These are phyloP conservation scores for Ulota crispa DNA, from an alignment of 225 moss, liverwort and hornwort species.

Conservation along the genomic window DNA sequence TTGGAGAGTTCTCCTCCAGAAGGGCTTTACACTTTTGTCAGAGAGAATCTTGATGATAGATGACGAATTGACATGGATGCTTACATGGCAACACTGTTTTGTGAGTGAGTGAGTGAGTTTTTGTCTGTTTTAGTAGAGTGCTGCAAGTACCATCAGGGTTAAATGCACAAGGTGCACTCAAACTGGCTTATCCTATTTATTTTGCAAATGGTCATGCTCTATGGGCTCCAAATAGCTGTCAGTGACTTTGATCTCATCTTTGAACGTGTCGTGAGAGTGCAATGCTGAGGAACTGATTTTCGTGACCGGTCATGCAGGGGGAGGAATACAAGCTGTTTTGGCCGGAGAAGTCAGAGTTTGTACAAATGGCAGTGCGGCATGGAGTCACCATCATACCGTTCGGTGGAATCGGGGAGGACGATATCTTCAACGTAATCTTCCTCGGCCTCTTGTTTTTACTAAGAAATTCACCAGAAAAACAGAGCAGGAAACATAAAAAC, in stretches of 20 bases:
- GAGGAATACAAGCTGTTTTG: constrained; percentile 80
- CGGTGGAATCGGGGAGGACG: constrained; percentile 76
- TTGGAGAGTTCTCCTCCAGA: not conserved
- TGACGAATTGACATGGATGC: not conserved
- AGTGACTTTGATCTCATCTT: not conserved
- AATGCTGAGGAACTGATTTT: not conserved
- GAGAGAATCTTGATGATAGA: not conserved
- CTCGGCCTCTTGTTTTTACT: not conserved
- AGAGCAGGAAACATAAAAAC: not conserved
- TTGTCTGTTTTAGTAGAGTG: not conserved
- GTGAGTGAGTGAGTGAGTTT: too few relatives aligned
- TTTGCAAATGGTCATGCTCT: too few relatives aligned
- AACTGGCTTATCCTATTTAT: not conserved
- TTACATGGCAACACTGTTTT: not conserved
- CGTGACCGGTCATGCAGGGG: constrained; percentile 43
- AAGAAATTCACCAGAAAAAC: not conserved
- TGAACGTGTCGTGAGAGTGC: not conserved
- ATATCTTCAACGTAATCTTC: constrained; percentile 56
- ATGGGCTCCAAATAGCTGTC: not conserved
- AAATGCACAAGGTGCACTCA: not conserved
- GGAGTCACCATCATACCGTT: constrained; percentile 85
- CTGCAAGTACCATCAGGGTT: not conserved
- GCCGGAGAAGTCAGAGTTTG: constrained; percentile 82
- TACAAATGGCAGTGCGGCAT: constrained; percentile 79
- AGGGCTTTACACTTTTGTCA: not conserved